Evolutionary conservation across 164 flowering plant species (phyloP), one percentile per base, ranked within the genome.

Genomic region (Vitis rupestris): DNA sequence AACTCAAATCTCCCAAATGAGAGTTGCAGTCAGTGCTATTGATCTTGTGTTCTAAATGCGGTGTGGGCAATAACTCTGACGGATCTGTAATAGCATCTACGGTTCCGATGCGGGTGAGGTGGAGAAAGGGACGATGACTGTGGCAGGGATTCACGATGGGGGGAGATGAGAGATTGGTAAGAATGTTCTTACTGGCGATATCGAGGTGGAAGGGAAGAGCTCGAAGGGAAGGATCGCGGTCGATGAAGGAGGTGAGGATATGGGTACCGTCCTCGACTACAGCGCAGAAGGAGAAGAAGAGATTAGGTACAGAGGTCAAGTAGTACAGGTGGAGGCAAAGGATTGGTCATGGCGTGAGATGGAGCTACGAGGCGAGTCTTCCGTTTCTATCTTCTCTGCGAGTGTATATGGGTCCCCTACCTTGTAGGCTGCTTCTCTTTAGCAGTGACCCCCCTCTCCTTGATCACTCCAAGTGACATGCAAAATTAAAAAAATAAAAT

Each of bases 31-130:
- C 50, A 13, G 9, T 29, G 61, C 31, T 8, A 59, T 51, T 14
- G 5, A 9, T 51, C 37, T 31, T 2, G 5, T 31, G 37, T 5
- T 31, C 37, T 31, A 31, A 31, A 5, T 5, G 37, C 19, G 1
- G 19, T 31, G 37, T 31, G 37, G 3, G 37, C 37, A 17, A 17
- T 17, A 17, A 17, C 19, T 1, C 19, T 0, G 19, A 17, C 19
- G 19, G 19, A 17, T 17, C 19, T 17, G 1, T 17, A 17, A 17
- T 17, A 13, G 91, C 93, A 63, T 89, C 97, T 8, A 93, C 81
- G 65, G 93, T 89, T 8, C 97, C 96, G 53, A 90, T 86, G 10
- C 94, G 91, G 63, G 88, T 85, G 67, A 95, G 86, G 63, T 90
- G 97, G 59, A 93, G 88, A 64, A 95, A 91, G 13, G 94, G 86